Conservation (phyloP, 768 basidiomycete species). For the Tephrocybe sp. region DNA sequence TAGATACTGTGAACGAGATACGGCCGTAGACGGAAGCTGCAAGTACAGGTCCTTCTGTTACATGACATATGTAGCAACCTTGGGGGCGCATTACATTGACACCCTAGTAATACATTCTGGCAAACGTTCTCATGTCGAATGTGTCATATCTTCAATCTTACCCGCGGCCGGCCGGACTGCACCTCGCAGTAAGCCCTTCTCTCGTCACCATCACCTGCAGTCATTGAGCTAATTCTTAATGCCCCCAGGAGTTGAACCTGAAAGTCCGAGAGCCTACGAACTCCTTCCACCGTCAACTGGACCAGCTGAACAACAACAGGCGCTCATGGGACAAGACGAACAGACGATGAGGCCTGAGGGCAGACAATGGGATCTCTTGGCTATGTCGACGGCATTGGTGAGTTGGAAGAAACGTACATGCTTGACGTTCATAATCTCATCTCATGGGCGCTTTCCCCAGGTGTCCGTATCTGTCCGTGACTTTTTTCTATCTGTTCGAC, state of each 20-base stretch:
- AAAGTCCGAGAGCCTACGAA: conserved; percentile 12
- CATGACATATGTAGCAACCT: no score
- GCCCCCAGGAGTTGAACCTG: conserved; percentile 12
- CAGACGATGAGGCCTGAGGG: conserved; percentile 33
- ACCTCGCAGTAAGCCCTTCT: no score
- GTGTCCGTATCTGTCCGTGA: conserved; percentile 8
- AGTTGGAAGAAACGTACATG: conserved; percentile 9
- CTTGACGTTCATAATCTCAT: not conserved
- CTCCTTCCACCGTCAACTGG: conserved; percentile 25
- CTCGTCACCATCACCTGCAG: no score
- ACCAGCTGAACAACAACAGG: conserved; percentile 11
- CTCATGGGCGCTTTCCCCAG: not conserved
- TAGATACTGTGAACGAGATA: no score
- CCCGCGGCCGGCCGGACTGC: no score
- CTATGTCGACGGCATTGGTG: conserved; percentile 38
- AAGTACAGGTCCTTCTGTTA: no score
- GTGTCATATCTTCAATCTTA: no score
- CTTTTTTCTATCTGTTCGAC: not conserved
- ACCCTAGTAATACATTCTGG: no score
- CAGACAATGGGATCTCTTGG: conserved; percentile 36
- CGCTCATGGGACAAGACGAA: conserved; percentile 27
- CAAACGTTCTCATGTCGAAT: no score
- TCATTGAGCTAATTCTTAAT: not conserved
- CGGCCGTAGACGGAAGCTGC: no score
- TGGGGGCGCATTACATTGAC: no score